These are phyloP conservation scores for Aotearoamyces nothofagi DNA, from an alignment of 2,329 filamentous ascomycete species.

Conservation along the genomic window DNA sequence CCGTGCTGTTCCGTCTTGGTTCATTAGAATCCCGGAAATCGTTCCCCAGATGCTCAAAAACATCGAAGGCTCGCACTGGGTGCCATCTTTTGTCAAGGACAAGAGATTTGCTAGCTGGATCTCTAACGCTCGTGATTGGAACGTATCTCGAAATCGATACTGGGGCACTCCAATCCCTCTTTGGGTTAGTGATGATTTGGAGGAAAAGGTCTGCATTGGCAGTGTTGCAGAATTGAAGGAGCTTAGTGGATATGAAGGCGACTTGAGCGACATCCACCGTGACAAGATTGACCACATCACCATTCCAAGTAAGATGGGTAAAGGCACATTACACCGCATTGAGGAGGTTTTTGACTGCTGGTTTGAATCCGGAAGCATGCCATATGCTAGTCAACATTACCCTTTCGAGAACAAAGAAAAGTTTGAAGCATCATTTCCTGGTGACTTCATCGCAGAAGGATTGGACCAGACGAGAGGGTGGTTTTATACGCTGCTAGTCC, in stretches of 20 bases:
- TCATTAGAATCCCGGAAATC: slow-evolving; percentile 73
- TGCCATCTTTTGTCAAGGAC: slow-evolving; percentile 80
- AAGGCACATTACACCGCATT: slow-evolving; percentile 64
- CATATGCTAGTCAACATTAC: slow-evolving; percentile 81
- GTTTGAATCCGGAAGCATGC: slow-evolving; percentile 96
- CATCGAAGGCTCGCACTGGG: slow-evolving; percentile 83
- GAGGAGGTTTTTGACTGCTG: slow-evolving; percentile 93
- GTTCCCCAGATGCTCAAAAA: slow-evolving; percentile 83
- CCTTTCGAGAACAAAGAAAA: slow-evolving; percentile 79
- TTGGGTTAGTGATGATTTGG: slow-evolving; percentile 81
- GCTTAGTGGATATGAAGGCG: slow-evolving; percentile 72
- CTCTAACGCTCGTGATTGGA: slow-evolving; percentile 82
- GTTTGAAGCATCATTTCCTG: slow-evolving; percentile 71
- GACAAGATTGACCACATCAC: slow-evolving; percentile 91
- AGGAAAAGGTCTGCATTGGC: slow-evolving; percentile 75
- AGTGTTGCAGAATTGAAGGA: slow-evolving; percentile 73
- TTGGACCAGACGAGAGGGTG: slow-evolving; percentile 89
- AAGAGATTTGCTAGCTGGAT: slow-evolving; percentile 89
- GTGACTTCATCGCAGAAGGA: slow-evolving; percentile 88
- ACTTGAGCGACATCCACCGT: slow-evolving; percentile 74
- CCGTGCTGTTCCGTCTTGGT: slow-evolving; percentile 86
- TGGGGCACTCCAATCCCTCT: slow-evolving; percentile 90
- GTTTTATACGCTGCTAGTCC: slow-evolving; percentile 87
- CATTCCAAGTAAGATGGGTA: slow-evolving; percentile 79
- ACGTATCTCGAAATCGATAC: slow-evolving; percentile 83